Evolutionary conservation across 2,329 filamentous ascomycete genomes (phyloP), one percentile per base, ranked within the genome.

Genomic region (Emydomyces testavorans): DNA sequence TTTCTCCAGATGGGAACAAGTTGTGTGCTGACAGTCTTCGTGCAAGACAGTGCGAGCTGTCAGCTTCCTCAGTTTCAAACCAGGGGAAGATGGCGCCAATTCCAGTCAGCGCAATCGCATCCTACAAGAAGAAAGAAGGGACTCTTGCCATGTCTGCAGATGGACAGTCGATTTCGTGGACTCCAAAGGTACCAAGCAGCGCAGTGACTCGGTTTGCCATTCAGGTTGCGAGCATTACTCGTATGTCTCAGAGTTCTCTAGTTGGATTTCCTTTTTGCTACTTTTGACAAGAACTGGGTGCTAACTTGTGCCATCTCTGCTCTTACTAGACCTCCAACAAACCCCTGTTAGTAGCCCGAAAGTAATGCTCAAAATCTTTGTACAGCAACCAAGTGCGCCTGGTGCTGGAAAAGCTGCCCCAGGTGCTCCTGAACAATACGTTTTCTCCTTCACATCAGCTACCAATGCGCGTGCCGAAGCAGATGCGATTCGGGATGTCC

Each of bases 51-150:
- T 34, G 23, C 11, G 31, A 42, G 38, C 23, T 48, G 20, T 18
- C 29, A 36, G 31, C 18, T 35, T 13, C 24, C 26, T 24, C 10
- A 21, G 36, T 40, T 28, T 28, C 24, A 7, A 47, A 38, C 21
- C 18, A 35, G 35, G 13, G 34, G 15, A 36, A 41, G 28, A 53
- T 53, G 51, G 51, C 51, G 16, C 45, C 48, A 10, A 26, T 11
- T 15, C 39, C 78, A 46, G 58, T 76, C 3, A 54, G 50, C 46
- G 50, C 46, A 29, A 29, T 39, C 1, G 81, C 83, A 45, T 73
- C 81, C 50, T 96, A 92, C 75, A 96, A 95, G 71, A 98, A 96
- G 73, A 92, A 94, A 67, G 85, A 96, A 72, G 92, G 92, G 63
- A 78, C 78, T 52, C 71, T 98, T 59, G 78, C 79, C 21, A 73